Base-by-base conservation (phyloP, 176 grass and related monocot genomes). In the Rhipidocladum racemiflorum region DNA sequence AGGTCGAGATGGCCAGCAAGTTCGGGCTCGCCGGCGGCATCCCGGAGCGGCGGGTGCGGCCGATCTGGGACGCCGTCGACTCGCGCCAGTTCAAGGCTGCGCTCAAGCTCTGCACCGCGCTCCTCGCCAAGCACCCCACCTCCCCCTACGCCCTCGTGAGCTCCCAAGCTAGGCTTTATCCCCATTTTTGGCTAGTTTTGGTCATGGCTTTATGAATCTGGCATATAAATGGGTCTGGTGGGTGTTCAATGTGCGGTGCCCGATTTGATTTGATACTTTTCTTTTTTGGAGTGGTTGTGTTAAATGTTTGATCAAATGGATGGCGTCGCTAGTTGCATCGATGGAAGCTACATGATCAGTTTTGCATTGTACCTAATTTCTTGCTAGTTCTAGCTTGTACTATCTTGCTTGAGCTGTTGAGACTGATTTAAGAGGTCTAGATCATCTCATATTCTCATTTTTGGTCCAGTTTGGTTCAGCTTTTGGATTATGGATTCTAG, bases 1-100 rank as follows among this genome's bases (percentile, higher is more conserved):
- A 7, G 40, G 20, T 42, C 21, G 39, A 5, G 82, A 99, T 99
- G 96, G 85, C 96, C 38, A 87, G 90, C 78, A 95, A 91, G 91
- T 93, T 95, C 68, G 91, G 92, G 65, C 78, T 95, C 59, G 92
- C 92, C 21, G 92, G 96, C 42, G 96, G 96, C 23, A 95, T 99
- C 51, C 96, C 96, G 50, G 96, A 95, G 85, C 79, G 92, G 67
- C 82, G 91, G 35, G 96, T 99, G 74, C 87, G 96, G 56, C 92
- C 89, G 65, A 99, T 99, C 87, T 95, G 96, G 96, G 96, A 95
- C 76, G 96, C 96, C 51, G 77, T 95, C 24, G 96, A 99, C 92
- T 94, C 94, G 61, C 91, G 94, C 35, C 91, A 97, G 91, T 97
- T 77, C 89, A 97, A 91, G 87, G 6, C 89, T 14, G 85, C 94